Base-by-base conservation (phyloP, 495 filamentous ascomycete species). In the Penicillium bovifimosum region DNA sequence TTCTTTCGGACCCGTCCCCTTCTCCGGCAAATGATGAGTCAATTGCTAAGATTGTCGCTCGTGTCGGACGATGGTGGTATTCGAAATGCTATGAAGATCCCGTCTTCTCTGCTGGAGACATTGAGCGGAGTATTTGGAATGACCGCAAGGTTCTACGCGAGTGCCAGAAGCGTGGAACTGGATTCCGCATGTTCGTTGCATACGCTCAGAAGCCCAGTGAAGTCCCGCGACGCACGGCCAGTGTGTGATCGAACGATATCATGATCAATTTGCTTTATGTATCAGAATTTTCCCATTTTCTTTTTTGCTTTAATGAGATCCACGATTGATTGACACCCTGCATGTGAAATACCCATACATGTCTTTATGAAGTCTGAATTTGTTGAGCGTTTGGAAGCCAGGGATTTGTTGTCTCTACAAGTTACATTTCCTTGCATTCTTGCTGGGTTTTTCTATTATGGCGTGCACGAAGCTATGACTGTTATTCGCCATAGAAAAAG, bases 41-140 rank as follows among this genome's bases (percentile, higher is more conserved):
- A 47, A 95, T 96, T 59, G 87, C 88, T 4, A 91, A 90, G 61
- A 95, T 95, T 74, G 90, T 97, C 16, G 83, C 91, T 16, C 85
- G 82, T 53, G 92, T 98, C 7, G 95, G 93, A 13, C 76, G 95
- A 34, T 98, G 91, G 90, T 97, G 95, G 93, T 96, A 96, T 68
- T 86, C 81, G 5, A 79, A 85, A 44, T 96, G 90, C 74, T 97
- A 97, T 66, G 93, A 97, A 72, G 78, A 78, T 17, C 73, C 78
- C 7, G 73, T 85, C 13, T 68, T 79, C 20, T 70, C 76, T 1
- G 73, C 40, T 24, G 79, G 75, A 26, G 76, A 77, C 46, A 63
- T 67, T 53, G 66, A 69, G 18, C 58, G 67, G 32, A 91, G 86
- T 63, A 89, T 98, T 63, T 96, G 91, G 88, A 75, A 76, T 36